Evolutionary conservation across 768 basidiomycete genomes (phyloP), one percentile per base, ranked within the genome.

Genomic region (Amanita exitialis): DNA sequence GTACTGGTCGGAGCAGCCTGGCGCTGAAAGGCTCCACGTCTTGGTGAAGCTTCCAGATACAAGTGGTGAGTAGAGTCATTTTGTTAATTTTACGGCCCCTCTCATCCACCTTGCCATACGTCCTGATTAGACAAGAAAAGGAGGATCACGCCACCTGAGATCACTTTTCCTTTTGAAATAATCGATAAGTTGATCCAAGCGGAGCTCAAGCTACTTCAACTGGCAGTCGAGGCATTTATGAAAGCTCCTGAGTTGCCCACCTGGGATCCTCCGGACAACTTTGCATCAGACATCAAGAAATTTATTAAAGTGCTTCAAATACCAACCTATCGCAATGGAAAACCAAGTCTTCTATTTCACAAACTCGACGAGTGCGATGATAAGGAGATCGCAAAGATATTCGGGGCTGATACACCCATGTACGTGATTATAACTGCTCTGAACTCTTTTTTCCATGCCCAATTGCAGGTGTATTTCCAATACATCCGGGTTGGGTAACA

Each of bases 311-410:
- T 49, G 21, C 50, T 57, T 46, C 53, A 27, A 52, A 38, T 57
- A 48, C 57, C 57, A 30, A 18, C 42, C 12, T 57, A 57, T 53
- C 20, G 28, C 36, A 49, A 56, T 53, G 52, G 57, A 23, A 46
- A 46, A 6, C 57, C 54, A 46, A 57, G 57, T 53, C 52, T 57
- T 42, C 52, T 57, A 47, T 53, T 53, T 52, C 57, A 57, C 27
- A 35, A 57, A 23, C 57, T 57, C 52, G 1, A 53, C 38, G 23
- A 16, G 50, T 44, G 54, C 32, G 54, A 57, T 47, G 51, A 34
- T 12, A 44, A 53, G 18, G 35, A 51, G 4, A 44, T 44, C 23
- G 27, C 6, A 18, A 44, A 44, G 52, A 56, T 51, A 53, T 55
- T 53, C 53, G 54, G 49, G 44, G 28, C 18, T 51, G 42, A 42